Base-by-base conservation (phyloP, 148 eudicot genomes). In the Heliamphora exappendiculata region DNA sequence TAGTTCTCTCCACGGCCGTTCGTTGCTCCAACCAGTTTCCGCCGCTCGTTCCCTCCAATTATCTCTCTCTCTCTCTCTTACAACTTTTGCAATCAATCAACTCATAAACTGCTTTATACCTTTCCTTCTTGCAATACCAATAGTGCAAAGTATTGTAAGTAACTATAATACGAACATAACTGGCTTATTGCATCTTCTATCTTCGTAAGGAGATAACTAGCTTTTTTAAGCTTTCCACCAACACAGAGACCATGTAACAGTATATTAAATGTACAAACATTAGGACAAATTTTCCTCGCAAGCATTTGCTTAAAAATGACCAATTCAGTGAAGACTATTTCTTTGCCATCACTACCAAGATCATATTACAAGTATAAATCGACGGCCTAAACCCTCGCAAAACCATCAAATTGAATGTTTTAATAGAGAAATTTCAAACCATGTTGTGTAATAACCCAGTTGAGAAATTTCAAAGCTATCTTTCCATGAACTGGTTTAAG, bases 131-230 rank as follows among this genome's bases (percentile, higher is more conserved):
- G 84, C 93, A 88, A 70, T 84, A 87, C 85, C 89, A 86, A 79
- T 83, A 83, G 47, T 91, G 84, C 79, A 91, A 75, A 45, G 91
- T 91, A 75, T 90, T 91, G 72, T 91, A 94, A 63, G 86, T 90
- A 67, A 91, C 92, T 42, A 84, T 72, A 78, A 78, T 91, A 3
- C 93, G 94, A 55, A 67, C 87, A 81, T 81, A 91, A 72, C 90
- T 90, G 75, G 87, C 88, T 75, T 86, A n/a, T n/a, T n/a, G n/a
- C n/a, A n/a, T n/a, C 90, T 78, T 89, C 94, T 94, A 93, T 93
- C 83, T 90, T 93, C 57, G 42, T 64, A 42, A 93, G 88, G 44
- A 93, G 85, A 85, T 90, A 83, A 36, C 84, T 63, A 47, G 97
- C 98, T 83, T 84, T 84, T 76, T 87, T 86, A 77, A 93, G 72